Evolutionary conservation across 2,329 filamentous ascomycete genomes (phyloP), one percentile per base, ranked within the genome.

Genomic region (Aschersonia sp.): DNA sequence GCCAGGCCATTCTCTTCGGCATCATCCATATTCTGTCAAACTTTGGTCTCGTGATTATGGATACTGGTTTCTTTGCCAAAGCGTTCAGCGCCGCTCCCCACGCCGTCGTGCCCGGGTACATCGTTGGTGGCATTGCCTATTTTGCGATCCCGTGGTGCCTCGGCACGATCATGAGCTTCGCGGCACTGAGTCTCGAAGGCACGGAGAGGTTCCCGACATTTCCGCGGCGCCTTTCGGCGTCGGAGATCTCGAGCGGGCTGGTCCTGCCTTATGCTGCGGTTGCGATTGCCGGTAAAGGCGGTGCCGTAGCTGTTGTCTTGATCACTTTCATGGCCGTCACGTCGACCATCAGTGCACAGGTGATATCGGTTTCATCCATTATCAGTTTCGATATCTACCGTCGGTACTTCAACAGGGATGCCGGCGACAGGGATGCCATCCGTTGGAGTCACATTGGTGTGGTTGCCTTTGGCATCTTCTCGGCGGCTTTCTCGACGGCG

Each of bases 251-350:
- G 2, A 79, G 80, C 11, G 83, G 83, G 0, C 67, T 87, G 1
- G 82, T 85, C 0, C 66, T 87, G 3, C 83, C 83, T 0, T 80
- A 83, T 50, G 82, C 80, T 2, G 80, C 45, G 9, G 45, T 83
- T 30, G 79, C 82, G 2, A 62, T 87, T 31, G 72, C 85, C 2
- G 83, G 83, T 0, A 81, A 79, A 52, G 82, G 82, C 7, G 83
- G 83, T 44, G 83, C 83, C 0, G 78, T 75, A 1, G 82, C 79
- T 0, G 78, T 82, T 1, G 68, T 85, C 0, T 64, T 87, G 5
- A 72, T 86, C 47, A 77, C 83, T 9, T 86, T 87, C 67, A 86
- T 87, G 82, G 83, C 83, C 2, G 80, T 85, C n/a, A 85, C 81
- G 1, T 73, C 69, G 0, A 75, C 71, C 0, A 64, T 73, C 2